Percentiles rank a stretch among this genome's conserved stretches.
phyloP scores from a whole-genome alignment of 2,329 filamentous ascomycete genomes.

The Zymoseptoria passerinii region DNA sequence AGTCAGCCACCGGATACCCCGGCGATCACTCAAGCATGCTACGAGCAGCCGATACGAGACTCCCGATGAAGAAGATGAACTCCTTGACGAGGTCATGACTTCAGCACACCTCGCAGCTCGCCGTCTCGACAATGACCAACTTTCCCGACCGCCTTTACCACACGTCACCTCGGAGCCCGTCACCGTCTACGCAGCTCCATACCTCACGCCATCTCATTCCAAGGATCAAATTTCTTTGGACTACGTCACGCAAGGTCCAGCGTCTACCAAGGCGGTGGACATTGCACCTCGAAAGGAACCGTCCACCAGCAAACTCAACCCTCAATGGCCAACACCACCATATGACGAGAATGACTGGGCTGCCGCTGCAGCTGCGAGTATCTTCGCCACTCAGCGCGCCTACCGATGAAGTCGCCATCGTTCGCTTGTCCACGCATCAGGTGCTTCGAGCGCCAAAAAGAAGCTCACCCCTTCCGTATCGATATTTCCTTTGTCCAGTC shows the following conservation, averaged over 20 bases:
- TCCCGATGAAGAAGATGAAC: constrained; percentile 91
- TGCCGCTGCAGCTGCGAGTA: constrained; percentile 70
- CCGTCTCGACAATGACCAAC: constrained; percentile 48
- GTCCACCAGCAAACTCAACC: constrained; percentile 41
- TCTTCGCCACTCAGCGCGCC: constrained; percentile 60
- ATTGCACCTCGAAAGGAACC: constrained; percentile 52
- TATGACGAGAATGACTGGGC: constrained; percentile 94
- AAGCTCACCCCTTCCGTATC: not conserved
- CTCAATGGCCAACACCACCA: constrained; percentile 90
- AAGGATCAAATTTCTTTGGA: constrained; percentile 71
- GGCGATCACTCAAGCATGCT: constrained; percentile 63
- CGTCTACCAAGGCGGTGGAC: constrained; percentile 62
- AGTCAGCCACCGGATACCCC: constrained; percentile 55
- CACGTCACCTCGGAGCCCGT: constrained; percentile 56
- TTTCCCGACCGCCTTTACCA: constrained; percentile 43
- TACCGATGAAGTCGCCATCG: constrained; percentile 20
- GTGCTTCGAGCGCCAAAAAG: not conserved
- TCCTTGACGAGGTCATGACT: constrained; percentile 79
- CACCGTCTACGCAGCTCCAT: constrained; percentile 40
- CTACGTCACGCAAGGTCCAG: constrained; percentile 58
- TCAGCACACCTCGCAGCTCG: constrained; percentile 69
- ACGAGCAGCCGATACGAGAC: constrained; percentile 83
- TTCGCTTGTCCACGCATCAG: not conserved
- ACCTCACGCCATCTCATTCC: constrained; percentile 68
- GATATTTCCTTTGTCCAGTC: constrained; percentile 13